phyloP scores from a whole-genome alignment of 305 asterid species.

The Fraxinus platypoda region DNA sequence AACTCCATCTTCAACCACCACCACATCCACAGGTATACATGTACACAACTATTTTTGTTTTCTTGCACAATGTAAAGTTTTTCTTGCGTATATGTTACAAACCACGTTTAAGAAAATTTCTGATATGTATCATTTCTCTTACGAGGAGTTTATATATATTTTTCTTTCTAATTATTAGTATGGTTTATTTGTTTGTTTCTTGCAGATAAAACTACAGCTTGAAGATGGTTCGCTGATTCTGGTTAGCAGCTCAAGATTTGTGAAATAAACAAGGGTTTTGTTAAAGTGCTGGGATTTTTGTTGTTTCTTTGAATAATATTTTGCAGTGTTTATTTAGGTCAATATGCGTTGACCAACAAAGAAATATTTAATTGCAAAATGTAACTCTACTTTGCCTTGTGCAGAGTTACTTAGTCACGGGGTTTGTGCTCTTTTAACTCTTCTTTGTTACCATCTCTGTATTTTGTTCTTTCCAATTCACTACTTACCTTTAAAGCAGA shows the following conservation, averaged over 20 bases:
- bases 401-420: constrained; percentile 44
- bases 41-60: too few species aligned
- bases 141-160: background rate
- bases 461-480: constrained; percentile 28
- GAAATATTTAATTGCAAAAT: constrained; percentile 7
- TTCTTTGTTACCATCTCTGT: constrained; percentile 31
- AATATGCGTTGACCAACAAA: constrained; percentile 37
- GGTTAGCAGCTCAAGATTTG: background rate
- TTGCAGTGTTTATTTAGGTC: constrained; percentile 35
- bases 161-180: background rate
- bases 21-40: background rate
- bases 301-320: background rate
- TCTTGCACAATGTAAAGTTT: too few species aligned
- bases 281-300: background rate
- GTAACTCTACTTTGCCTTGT: constrained; percentile 25
- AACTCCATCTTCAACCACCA: constrained; percentile 29
- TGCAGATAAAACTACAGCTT: constrained; percentile 22
- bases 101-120: background rate
- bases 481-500: constrained; percentile 23
- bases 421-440: constrained; percentile 43
- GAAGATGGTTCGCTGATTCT: constrained; percentile 9
- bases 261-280: background rate
- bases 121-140: background rate
- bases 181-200: background rate
- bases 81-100: too few species aligned